phyloP scores from a whole-genome alignment of 495 filamentous ascomycete species.

The Barbatosphaeria neglecta region DNA sequence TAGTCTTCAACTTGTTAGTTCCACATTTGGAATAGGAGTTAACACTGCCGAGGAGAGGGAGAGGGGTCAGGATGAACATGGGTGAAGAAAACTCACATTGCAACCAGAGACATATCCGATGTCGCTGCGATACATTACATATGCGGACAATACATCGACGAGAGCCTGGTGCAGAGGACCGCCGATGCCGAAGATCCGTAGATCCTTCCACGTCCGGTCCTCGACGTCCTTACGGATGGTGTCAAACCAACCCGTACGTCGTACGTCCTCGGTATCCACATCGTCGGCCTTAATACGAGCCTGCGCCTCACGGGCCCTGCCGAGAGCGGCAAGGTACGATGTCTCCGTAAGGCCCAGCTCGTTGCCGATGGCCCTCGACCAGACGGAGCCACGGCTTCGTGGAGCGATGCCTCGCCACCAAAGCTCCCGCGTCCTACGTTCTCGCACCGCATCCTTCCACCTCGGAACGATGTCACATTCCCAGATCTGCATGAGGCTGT shows the following conservation, averaged over 20 bases:
- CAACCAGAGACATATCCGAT: slow-evolving; percentile 83
- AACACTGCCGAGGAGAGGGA: not conserved
- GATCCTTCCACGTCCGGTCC: slow-evolving; percentile 59
- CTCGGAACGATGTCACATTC: slow-evolving; percentile 77
- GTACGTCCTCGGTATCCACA: slow-evolving; percentile 32
- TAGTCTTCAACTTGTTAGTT: slow-evolving; percentile 40
- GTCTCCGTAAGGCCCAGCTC: slow-evolving; percentile 65
- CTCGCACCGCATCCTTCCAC: slow-evolving; percentile 65
- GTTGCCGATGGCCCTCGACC: slow-evolving; percentile 80
- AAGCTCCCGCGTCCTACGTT: slow-evolving; percentile 68
- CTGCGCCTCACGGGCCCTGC: slow-evolving; percentile 58
- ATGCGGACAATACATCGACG: slow-evolving; percentile 74
- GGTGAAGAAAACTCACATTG: slow-evolving; percentile 44
- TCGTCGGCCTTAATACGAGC: slow-evolving; percentile 32
- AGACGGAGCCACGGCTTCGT: slow-evolving; percentile 69
- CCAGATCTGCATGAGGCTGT: slow-evolving; percentile 70
- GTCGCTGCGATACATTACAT: slow-evolving; percentile 87
- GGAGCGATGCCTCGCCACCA: slow-evolving; percentile 92
- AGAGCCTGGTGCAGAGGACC: slow-evolving; percentile 67
- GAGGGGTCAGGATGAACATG: too few species aligned
- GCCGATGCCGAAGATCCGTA: slow-evolving; percentile 71
- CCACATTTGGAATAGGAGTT: not conserved
- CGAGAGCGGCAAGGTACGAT: slow-evolving; percentile 68
- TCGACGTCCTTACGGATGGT: slow-evolving; percentile 59
- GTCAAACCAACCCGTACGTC: slow-evolving; percentile 44